Evolutionary conservation across 169 alveolate species (phyloP), one percentile per base, ranked within the genome.

Genomic region (Plasmodium billcollinsi): DNA sequence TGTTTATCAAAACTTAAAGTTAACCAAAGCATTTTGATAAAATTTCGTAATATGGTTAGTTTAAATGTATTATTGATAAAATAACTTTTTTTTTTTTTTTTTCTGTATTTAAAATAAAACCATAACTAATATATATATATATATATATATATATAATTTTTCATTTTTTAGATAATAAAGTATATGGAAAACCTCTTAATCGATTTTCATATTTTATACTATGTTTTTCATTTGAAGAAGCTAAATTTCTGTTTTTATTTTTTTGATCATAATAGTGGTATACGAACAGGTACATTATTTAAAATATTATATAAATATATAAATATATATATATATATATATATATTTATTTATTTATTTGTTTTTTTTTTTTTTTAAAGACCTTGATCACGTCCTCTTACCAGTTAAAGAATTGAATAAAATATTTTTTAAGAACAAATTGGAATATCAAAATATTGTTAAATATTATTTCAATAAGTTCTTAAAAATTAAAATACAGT

Each of bases 201-300:
- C 15, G 91, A 83, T 50, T 83, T 83, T 62, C 85, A 83, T 26
- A 67, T 83, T 18, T 69, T 83, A 26, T 69, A 58, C 65, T 49
- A n/a, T 50, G 63, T 69, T 14, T 15, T 83, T 3, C 75, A 58
- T 2, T 83, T 83, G 26, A 69, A 21, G 49, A 24, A 2, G 2
- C 43, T 63, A 15, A 29, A 83, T 47, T n/a, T 69, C 20, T 54
- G 14, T 9, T 61, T 83, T 47, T 56, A 61, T 29, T 83, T 47
- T 14, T 63, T 83, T 47, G 20, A 54, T 15, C 26, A 45, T 33
- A 62, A 83, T 49, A 43, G 47, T n/a, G 29, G 47, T 39, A 39
- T 39, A 39, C 47, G n/a, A 43, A 54, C 12, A 69, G 73, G 91
- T 83, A 83, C 56, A 33, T 39, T 8, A 39, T 21, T 18, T 63